Base-by-base conservation (phyloP, 1,284 basidiomycete species). In the Papiliotrema fonsecae region DNA sequence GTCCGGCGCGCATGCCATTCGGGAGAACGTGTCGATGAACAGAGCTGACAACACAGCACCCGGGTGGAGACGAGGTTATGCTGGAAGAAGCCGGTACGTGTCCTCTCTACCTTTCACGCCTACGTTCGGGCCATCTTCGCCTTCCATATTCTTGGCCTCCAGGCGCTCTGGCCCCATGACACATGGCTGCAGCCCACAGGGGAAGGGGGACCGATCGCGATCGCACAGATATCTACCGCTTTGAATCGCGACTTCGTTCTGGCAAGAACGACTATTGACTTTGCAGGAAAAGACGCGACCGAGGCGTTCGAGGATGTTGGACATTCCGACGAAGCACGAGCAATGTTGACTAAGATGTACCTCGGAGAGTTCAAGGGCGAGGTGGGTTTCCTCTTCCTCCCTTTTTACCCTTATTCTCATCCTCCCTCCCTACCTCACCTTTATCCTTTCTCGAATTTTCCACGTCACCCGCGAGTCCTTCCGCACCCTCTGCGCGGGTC, bases 261-360 rank as follows among this genome's bases (percentile, higher is more conserved):
- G 13, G 14, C 28, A 25, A n/a, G 18, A 1, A 34, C 19, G 3
- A 13, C 13, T 19, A 25, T n/a, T 34, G 36, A 24, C 26, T 25
- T 16, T 6, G 21, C 56, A 67, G 70, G 86, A 63, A 85, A 86
- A 70, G 93, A 98, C 73, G 92, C 91, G 25, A 96, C 94, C 37
- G 96, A 98, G 72, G 91, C 94, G 11, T 99, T 98, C 67, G 96
- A 98, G 77, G 96, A 98, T 73, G 93, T 98, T 42, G 94, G 96
- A 38, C 94, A 98, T 81, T 97, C 93, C 16, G 96, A 98, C 67
- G 96, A 98, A 75, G 96, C 94, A 16, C 85, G 94, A 52, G 84
- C 79, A n/a, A 81, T 96, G 56, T 80, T 99, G 50, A 81, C 82
- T 54, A 81, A 75, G 63, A 79, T 93, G 82, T 74, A 81, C 46